phyloP scores from a whole-genome alignment of 768 basidiomycete genomes.

The Leucosporidium scottii region DNA sequence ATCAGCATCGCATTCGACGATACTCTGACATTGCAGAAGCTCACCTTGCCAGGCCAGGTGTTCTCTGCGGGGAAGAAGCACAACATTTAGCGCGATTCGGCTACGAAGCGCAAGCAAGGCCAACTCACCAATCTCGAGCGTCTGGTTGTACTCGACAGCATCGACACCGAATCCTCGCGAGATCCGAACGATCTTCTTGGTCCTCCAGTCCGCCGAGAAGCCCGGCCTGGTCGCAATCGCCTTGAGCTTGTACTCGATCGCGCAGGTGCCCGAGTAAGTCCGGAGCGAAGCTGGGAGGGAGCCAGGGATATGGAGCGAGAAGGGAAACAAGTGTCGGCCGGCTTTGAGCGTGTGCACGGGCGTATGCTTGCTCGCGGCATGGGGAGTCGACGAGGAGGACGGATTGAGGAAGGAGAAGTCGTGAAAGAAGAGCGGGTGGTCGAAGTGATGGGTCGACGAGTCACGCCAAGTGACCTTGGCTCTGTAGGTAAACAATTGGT shows the following conservation, averaged over 20 bases:
- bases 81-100: not conserved
- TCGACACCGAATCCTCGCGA: slow-evolving; percentile 68
- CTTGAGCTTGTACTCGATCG: slow-evolving; percentile 79
- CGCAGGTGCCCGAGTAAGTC: slow-evolving; percentile 52
- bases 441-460: slow-evolving; percentile 31
- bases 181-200: slow-evolving; percentile 57
- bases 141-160: slow-evolving; percentile 90
- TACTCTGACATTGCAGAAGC: not conserved
- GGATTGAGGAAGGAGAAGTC: slow-evolving; percentile 37
- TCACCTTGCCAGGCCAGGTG: slow-evolving; percentile 84
- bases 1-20: not conserved
- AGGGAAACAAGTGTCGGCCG: slow-evolving; percentile 89
- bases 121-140: slow-evolving; percentile 56
- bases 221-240: slow-evolving; percentile 74
- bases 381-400: slow-evolving; percentile 22
- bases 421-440: slow-evolving; percentile 37
- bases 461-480: slow-evolving; percentile 35
- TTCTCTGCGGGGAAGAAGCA: slow-evolving; percentile 57
- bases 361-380: slow-evolving; percentile 5
- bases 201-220: slow-evolving; percentile 60
- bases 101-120: not conserved
- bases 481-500: not conserved
- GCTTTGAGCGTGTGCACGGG: slow-evolving; percentile 79
- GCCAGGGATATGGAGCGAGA: slow-evolving; percentile 77
- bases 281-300: slow-evolving; percentile 70